These are phyloP conservation scores for Boletus eberwhitei DNA, from an alignment of 768 basidiomycete genomes.

Conservation along the genomic window DNA sequence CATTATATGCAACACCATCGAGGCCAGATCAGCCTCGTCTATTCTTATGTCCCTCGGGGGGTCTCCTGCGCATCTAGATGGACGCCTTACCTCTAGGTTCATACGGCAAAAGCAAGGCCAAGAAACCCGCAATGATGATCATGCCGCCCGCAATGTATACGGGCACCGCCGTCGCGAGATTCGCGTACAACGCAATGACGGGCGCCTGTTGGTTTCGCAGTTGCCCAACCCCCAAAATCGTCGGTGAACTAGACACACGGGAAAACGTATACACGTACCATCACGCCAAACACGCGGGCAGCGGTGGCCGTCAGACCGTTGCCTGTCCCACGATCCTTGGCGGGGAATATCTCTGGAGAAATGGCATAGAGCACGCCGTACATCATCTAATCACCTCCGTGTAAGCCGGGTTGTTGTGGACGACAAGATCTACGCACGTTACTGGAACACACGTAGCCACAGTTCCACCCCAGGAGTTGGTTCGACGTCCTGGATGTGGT, in stretches of 20 bases:
- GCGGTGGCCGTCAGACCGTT: constrained; percentile 62
- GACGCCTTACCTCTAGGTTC: constrained; percentile 74
- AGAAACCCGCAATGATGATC: constrained; percentile 54
- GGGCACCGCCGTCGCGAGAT: constrained; percentile 61
- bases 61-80: constrained; percentile 39
- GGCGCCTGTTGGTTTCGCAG: constrained; percentile 47
- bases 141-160: constrained; percentile 70
- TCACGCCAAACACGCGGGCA: constrained; percentile 62
- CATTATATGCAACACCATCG: background rate
- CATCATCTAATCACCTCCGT: constrained; percentile 51
- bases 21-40: background rate
- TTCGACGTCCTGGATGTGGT: constrained; percentile 72
- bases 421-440: constrained; percentile 39
- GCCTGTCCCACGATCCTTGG: constrained; percentile 71
- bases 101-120: constrained; percentile 65
- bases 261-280: constrained; percentile 37
- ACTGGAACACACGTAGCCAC: constrained; percentile 63
- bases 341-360: constrained; percentile 68
- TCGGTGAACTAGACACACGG: background rate
- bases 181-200: constrained; percentile 67
- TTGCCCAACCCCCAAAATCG: background rate
- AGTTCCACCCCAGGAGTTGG: constrained; percentile 76
- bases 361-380: constrained; percentile 72
- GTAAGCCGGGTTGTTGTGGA: background rate
- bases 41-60: background rate